Percentiles rank a stretch among this genome's conserved stretches.
Evolutionary conservation across 164 flowering plant species (phyloP).

Genomic region (Vitis amurensis): DNA sequence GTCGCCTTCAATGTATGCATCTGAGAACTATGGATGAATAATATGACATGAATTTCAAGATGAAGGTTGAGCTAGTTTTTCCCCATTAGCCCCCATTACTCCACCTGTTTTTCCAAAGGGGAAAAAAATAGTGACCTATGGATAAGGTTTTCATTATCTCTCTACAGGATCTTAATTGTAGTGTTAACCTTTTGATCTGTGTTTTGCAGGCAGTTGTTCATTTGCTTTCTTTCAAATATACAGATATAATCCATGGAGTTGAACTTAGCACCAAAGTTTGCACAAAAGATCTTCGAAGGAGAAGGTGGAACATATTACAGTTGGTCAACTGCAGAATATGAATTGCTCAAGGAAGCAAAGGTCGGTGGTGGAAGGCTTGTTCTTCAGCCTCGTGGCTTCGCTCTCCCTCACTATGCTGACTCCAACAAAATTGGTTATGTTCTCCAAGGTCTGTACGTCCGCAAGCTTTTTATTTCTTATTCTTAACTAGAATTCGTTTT

Average conservation of each 20-base stretch:
- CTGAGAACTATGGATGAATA: no score
- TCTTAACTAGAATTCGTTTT: neutral
- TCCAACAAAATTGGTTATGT: conserved; percentile 39
- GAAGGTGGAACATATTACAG: conserved; percentile 34
- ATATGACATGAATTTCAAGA: no score
- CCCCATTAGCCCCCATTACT: no score
- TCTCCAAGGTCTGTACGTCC: conserved; percentile 27
- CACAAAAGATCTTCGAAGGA: conserved; percentile 8
- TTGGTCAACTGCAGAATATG: conserved; percentile 24
- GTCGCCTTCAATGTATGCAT: no score
- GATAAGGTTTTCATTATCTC: no score
- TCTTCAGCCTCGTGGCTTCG: conserved; percentile 32
- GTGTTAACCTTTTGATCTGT: no score
- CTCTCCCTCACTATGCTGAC: conserved; percentile 39
- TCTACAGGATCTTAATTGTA: no score
- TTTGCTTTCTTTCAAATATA: no score
- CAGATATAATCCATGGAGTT: neutral
- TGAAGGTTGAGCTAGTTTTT: no score
- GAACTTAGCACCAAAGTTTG: conserved; percentile 12
- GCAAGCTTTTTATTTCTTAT: neutral
- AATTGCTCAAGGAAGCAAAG: conserved; percentile 17
- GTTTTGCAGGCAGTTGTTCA: no score
- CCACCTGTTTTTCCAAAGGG: no score
- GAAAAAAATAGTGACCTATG: no score
- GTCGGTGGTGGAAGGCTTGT: conserved; percentile 32